phyloP scores from a whole-genome alignment of 768 basidiomycete species.

The Suillus clintonianus region DNA sequence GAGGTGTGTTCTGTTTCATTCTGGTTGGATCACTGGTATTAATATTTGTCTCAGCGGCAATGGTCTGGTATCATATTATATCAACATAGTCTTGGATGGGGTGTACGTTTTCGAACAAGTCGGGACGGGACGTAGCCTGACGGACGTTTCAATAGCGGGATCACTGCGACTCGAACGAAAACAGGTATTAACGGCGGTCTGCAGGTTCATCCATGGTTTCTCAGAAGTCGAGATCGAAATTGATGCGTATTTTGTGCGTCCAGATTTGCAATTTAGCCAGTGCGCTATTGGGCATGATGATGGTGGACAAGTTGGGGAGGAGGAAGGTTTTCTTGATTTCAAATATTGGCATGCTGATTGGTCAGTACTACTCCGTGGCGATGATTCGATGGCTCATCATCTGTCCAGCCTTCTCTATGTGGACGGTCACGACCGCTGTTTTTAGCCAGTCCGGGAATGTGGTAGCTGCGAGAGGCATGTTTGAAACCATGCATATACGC shows the following conservation, averaged over 20 bases:
- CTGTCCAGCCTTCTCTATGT: slow-evolving; percentile 52
- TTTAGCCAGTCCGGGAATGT: slow-evolving; percentile 28
- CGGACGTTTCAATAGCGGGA: slow-evolving; percentile 34
- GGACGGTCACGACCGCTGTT: slow-evolving; percentile 54
- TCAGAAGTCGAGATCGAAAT: neutral
- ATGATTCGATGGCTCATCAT: neutral
- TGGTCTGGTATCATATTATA: slow-evolving; percentile 73
- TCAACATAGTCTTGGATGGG: slow-evolving; percentile 64
- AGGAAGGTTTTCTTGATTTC: slow-evolving; percentile 68
- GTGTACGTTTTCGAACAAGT: slow-evolving; percentile 27
- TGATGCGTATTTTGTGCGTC: neutral
- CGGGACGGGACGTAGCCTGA: neutral
- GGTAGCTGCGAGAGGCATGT: slow-evolving; percentile 31
- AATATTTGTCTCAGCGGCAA: slow-evolving; percentile 49
- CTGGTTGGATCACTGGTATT: neutral
- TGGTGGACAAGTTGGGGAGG: slow-evolving; percentile 69
- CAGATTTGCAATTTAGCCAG: slow-evolving; percentile 65
- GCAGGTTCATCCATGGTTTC: slow-evolving; percentile 39
- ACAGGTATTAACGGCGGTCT: slow-evolving; percentile 64
- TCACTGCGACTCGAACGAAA: slow-evolving; percentile 53
- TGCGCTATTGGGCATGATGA: slow-evolving; percentile 60
- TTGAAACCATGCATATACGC: neutral
- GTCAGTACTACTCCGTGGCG: slow-evolving; percentile 33
- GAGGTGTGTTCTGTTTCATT: slow-evolving; percentile 45
- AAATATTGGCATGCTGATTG: slow-evolving; percentile 57